A percentile compares a stretch with the other conserved stretches of the same genome.
These are phyloP conservation scores for Lactifluus subvellereus DNA, from an alignment of 768 basidiomycete species.

Conservation along the genomic window DNA sequence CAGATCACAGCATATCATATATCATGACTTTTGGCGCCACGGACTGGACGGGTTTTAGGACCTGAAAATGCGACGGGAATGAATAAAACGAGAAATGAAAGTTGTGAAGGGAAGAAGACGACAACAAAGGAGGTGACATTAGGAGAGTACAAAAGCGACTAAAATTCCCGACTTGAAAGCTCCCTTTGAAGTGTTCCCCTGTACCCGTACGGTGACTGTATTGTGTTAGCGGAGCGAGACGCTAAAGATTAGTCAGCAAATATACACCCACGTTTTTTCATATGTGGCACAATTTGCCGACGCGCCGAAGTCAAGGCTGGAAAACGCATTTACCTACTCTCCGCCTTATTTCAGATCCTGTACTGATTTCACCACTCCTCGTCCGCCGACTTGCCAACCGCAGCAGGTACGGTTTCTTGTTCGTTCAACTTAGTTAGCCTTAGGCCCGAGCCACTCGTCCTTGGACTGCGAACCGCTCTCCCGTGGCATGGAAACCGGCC, in stretches of 20 bases:
- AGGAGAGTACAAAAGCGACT: not conserved
- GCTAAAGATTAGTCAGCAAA: not conserved
- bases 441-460: too few relatives aligned
- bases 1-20: conserved; percentile 23
- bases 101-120: conserved; percentile 1
- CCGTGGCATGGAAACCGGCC: not conserved
- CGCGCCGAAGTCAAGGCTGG: too few relatives aligned
- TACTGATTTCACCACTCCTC: not conserved
- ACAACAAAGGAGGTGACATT: not conserved
- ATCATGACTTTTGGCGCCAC: conserved; percentile 17
- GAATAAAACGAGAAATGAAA: not conserved
- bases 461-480: not conserved
- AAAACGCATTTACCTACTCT: not conserved
- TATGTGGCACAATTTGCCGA: too few relatives aligned
- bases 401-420: not conserved
- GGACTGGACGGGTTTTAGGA: conserved; percentile 7
- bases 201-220: not conserved
- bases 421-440: too few relatives aligned
- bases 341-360: not conserved
- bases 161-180: not conserved
- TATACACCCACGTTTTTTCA: not conserved
- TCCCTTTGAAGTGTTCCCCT: not conserved
- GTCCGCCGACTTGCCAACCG: not conserved
- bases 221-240: not conserved
- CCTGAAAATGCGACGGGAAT: not conserved